Base-by-base conservation (phyloP, 2,329 filamentous ascomycete genomes). In the Diaporthe sp. region DNA sequence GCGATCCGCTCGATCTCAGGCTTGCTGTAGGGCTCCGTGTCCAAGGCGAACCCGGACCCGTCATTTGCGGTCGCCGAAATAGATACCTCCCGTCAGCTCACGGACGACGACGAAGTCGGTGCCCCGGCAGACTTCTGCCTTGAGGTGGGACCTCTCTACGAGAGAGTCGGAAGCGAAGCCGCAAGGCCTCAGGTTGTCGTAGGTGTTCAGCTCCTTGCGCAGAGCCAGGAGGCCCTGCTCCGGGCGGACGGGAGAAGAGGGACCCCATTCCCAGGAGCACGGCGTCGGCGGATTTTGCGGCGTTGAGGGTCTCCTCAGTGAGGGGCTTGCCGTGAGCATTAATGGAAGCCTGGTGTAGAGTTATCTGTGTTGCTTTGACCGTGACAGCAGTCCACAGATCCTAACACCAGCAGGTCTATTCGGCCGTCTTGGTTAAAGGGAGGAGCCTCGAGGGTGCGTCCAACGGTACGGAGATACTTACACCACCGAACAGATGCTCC, bases 251-350 rank as follows among this genome's bases (percentile, higher is more conserved):
- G 92, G 78, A 81, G 80, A 86, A 78, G 94, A 94, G 42, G 95
- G 97, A 76, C 96, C 96, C 95, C 96, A 98, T 94, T 98, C 96
- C 96, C 71, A 98, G 92, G 75, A 98, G 92, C 75, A 98, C 93
- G 51, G 96, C 96, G 84, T 98, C 94, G 77, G 96, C 95, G 69
- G 89, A 87, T 84, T 97, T 96, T 78, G 95, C 95, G 47, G 95
- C 95, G 19, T 86, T 86, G 79, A 98, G 93, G 76, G 95, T 94
- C 80, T 93, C 91, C 79, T 97, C 92, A 70, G 95, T 97, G 76
- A 98, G 88, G 39, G 96, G 92, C 39, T 86, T 89, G 79, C 94
- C 94, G 81, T 92, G 91, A 25, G 92, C 92, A 81, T 98, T 92
- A 84, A 98, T 98, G 63, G 96, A 98, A 83, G 92, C 93, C 95